Evolutionary conservation across 768 basidiomycete species (phyloP).

Genomic region (Steccherinum ochraceum): DNA sequence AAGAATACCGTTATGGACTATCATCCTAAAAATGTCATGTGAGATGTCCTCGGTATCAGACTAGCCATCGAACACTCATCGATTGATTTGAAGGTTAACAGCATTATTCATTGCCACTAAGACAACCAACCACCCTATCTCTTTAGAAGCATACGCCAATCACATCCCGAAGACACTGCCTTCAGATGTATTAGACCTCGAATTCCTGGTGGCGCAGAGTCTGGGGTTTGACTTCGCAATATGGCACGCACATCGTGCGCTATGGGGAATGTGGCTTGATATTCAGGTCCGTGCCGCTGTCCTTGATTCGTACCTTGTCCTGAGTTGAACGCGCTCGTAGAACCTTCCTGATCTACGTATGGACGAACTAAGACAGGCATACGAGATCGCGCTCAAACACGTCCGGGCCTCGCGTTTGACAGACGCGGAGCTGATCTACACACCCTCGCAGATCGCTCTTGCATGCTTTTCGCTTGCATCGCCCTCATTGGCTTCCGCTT

Average conservation of each 20-base stretch:
- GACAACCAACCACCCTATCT: constrained; percentile 92
- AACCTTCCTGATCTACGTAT: constrained; percentile 46
- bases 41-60: constrained; percentile 21
- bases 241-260: constrained; percentile 84
- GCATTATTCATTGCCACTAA: constrained; percentile 94
- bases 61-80: neutral
- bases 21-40: constrained; percentile 99
- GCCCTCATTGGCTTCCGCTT: constrained; percentile 52
- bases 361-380: constrained; percentile 46
- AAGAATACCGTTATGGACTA: constrained; percentile 99
- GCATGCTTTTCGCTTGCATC: constrained; percentile 66
- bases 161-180: constrained; percentile 78
- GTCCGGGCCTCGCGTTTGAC: constrained; percentile 81
- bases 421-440: constrained; percentile 85
- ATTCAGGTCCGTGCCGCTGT: constrained; percentile 58
- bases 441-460: constrained; percentile 91
- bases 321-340: constrained; percentile 28
- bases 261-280: constrained; percentile 88
- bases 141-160: constrained; percentile 76
- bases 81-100: constrained; percentile 62
- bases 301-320: constrained; percentile 6
- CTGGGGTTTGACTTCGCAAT: constrained; percentile 91
- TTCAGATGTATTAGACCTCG: constrained; percentile 86
- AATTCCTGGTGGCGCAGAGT: constrained; percentile 94
- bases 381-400: constrained; percentile 60